Percentiles rank a stretch among this genome's conserved stretches.
Conservation (phyloP, 2,329 filamentous ascomycete genomes). For the Apiospora malaysiana region DNA sequence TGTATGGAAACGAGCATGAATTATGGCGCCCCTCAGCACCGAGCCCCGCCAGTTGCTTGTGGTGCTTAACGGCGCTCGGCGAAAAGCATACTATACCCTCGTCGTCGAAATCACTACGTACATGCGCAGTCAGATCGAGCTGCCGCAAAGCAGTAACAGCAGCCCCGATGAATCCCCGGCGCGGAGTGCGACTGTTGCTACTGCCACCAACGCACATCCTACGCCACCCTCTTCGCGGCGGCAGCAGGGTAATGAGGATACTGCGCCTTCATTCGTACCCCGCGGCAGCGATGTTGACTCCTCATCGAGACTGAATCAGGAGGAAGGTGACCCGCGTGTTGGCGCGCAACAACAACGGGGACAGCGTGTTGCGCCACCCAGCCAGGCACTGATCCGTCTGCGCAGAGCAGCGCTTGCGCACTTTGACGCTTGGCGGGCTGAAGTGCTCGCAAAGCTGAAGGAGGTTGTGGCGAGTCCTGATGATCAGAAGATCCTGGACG, state of each 20-base stretch:
- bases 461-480: slow-evolving; percentile 66
- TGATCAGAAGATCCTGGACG: slow-evolving; percentile 52
- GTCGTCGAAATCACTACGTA: slow-evolving; percentile 57
- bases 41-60: slow-evolving; percentile 63
- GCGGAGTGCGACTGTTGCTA: not conserved
- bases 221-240: slow-evolving; percentile 27
- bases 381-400: slow-evolving; percentile 43
- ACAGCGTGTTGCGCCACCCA: slow-evolving; percentile 28
- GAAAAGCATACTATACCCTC: slow-evolving; percentile 57
- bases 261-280: slow-evolving; percentile 31
- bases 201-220: slow-evolving; percentile 26
- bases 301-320: not conserved
- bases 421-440: slow-evolving; percentile 79
- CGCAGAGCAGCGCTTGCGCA: slow-evolving; percentile 65
- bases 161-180: not conserved
- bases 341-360: not conserved
- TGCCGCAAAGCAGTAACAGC: slow-evolving; percentile 32
- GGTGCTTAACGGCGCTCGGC: slow-evolving; percentile 57
- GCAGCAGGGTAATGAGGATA: not conserved
- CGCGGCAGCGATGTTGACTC: slow-evolving; percentile 26
- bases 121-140: slow-evolving; percentile 59
- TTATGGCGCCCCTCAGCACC: slow-evolving; percentile 57
- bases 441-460: slow-evolving; percentile 72
- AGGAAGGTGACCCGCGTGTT: not conserved
- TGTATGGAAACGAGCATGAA: not conserved